Evolutionary conservation across 2,329 filamentous ascomycete genomes (phyloP), one percentile per base, ranked within the genome.

Genomic region (Xylaria arbuscula): DNA sequence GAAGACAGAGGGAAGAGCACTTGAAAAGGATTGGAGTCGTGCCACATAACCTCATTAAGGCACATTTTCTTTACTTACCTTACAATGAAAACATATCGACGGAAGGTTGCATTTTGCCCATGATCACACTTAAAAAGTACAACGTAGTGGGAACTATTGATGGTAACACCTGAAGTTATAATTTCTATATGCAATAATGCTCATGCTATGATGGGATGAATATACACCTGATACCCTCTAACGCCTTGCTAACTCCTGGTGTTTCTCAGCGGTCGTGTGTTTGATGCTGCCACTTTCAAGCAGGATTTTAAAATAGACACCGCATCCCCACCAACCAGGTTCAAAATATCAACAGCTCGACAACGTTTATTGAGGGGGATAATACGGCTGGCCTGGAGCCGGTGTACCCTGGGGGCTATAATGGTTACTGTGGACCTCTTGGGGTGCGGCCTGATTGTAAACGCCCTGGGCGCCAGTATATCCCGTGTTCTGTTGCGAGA

Each of bases 361-460:
- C 47, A 8, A 28, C 36, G 40, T 24, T 63, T 70, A 74, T 53
- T 74, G 67, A 5, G 71, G 64, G n/a, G 62, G 50, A n/a, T 75
- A 70, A 42, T 71, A 74, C 0, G 62, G 69, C 40, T 73, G 74
- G 2, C 69, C 73, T 4, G 70, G 73, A 13, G 68, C 70, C 38
- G 73, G 72, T n/a, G 72, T 69, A 22, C 66, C 67, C 1, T 73
- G 72, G n/a, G 67, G 71, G 36, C 55, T 68, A 50, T 72, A 71
- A 13, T 56, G 51, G 22, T 62, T 64, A 19, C 67, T 62, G 13
- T 68, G 58, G 10, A 67, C 58, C 10, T 60, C 54, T 9, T 67
- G 59, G 15, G 60, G 48, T n/a, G 22, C 40, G 3, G 60, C 3
- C 38, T 72, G 72, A 34, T 75, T 70, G 24, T 70, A 68, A 38